These are phyloP conservation scores for Boletus subparvulus DNA, from an alignment of 768 basidiomycete genomes.

Conservation along the genomic window DNA sequence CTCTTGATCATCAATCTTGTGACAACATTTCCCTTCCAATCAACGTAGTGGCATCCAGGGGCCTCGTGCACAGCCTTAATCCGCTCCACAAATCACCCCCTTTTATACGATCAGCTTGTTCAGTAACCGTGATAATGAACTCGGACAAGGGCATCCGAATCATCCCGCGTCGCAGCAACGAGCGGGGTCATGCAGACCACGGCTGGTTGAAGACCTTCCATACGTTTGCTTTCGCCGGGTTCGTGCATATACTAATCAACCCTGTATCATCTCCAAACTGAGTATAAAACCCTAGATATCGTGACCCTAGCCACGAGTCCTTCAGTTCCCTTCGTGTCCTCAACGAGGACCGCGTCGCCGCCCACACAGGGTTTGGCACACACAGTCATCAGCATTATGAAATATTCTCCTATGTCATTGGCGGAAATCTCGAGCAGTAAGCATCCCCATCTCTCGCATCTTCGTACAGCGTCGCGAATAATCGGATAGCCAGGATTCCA, in stretches of 20 bases:
- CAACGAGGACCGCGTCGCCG: conserved; percentile 87
- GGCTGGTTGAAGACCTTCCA: conserved; percentile 89
- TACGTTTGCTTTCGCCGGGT: conserved; percentile 76
- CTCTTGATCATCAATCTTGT: neutral
- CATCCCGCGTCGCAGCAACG: conserved; percentile 54
- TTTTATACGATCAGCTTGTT: neutral
- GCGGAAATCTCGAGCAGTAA: conserved; percentile 80
- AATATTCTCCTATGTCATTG: conserved; percentile 87
- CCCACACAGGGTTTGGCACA: conserved; percentile 78
- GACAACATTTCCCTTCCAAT: conserved; percentile 3
- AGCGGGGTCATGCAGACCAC: conserved; percentile 74
- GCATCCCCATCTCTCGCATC: conserved; percentile 21
- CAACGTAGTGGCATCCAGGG: neutral
- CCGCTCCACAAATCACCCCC: neutral
- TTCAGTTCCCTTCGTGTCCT: conserved; percentile 84
- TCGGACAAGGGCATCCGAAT: conserved; percentile 34
- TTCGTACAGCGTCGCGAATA: neutral
- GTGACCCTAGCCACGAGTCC: conserved; percentile 51
- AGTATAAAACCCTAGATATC: conserved; percentile 46
- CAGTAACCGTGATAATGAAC: conserved; percentile 14
- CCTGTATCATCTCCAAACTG: conserved; percentile 19
- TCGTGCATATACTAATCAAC: conserved; percentile 25
- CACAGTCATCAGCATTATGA: conserved; percentile 85
- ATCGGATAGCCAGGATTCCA: conserved; percentile 71
- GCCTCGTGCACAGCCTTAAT: neutral